Evolutionary conservation across 306 rosid genomes (phyloP), one percentile per base, ranked within the genome.

Genomic region (Medicago arabica): DNA sequence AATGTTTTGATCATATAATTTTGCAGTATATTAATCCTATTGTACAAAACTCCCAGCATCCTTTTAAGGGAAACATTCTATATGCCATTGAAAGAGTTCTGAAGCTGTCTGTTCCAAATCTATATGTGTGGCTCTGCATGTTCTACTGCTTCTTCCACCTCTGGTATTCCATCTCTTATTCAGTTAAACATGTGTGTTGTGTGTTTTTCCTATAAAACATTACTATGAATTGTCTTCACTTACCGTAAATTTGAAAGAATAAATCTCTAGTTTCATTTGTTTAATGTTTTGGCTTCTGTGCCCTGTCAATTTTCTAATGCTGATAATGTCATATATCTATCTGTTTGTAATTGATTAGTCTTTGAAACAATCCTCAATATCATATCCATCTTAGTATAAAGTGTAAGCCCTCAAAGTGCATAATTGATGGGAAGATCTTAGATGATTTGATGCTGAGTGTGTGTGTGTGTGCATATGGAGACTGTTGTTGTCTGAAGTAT

Each of bases 51-150:
- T 96, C 99, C 50, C 93, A 96, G 80, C 99, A 96, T 81, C 99
- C 98, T 69, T 80, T 96, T 79, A 90, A 96, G 86, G 99, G 94
- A 62, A 72, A 96, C 88, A 86, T 89, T 66, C 82, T 96, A 78
- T 89, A 87, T 77, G 96, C 92, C 66, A 73, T 90, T 3, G 99
- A 96, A 88, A 96, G 99, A 89, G 80, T 96, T 78, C 80, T 96
- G 87, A 96, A 92, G 89, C 99, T 96, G 69, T 96, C 99, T 38
- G 93, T 96, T 84, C 99, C 99, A 76, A 89, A 91, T 75, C 83
- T 96, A 90, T 96, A 96, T 36, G 97, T 96, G 81, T 96, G 99
- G 99, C 94, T 96, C 83, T 96, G 99, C 97, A 90, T 90, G 97
- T 96, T 96, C 89, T 96, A 96, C 84, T 90, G 99, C 83, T 81